Evolutionary conservation across 1,284 basidiomycete genomes (phyloP).

Genomic region (Puccinia horiana): DNA sequence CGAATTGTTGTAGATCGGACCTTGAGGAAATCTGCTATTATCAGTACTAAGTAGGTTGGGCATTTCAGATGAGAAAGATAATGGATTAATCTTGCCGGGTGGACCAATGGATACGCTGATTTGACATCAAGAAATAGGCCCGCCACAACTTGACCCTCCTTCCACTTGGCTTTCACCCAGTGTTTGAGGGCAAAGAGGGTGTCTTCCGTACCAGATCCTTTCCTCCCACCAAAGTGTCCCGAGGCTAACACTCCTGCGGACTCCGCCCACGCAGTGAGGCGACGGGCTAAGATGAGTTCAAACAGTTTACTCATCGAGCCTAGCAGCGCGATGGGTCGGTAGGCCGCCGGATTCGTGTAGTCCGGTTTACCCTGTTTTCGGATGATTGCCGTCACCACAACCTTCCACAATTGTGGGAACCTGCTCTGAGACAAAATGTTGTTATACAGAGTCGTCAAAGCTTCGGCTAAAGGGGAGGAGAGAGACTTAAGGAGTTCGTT

Average conservation of each 20-base stretch:
- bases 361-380: too few relatives aligned
- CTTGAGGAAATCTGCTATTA: neutral
- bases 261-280: slow-evolving; percentile 4
- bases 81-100: neutral
- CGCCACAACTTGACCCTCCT: neutral
- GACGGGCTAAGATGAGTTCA: too few relatives aligned
- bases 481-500: slow-evolving; percentile 17
- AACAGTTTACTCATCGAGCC: too few relatives aligned
- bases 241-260: neutral
- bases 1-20: neutral
- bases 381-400: neutral
- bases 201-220: too few relatives aligned
- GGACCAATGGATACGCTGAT: slow-evolving; percentile 19
- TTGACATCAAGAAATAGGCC: slow-evolving; percentile 19
- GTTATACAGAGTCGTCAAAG: neutral
- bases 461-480: neutral
- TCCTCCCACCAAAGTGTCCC: neutral
- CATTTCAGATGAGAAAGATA: neutral
- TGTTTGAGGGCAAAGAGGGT: too few relatives aligned
- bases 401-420: slow-evolving; percentile 11
- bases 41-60: neutral
- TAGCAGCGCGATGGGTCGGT: too few relatives aligned
- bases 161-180: too few relatives aligned
- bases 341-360: too few relatives aligned
- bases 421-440: neutral